A percentile compares a stretch with the other conserved stretches of the same genome.
Evolutionary conservation across 495 filamentous ascomycete genomes (phyloP).

Genomic region (Penicillium subrubescens): DNA sequence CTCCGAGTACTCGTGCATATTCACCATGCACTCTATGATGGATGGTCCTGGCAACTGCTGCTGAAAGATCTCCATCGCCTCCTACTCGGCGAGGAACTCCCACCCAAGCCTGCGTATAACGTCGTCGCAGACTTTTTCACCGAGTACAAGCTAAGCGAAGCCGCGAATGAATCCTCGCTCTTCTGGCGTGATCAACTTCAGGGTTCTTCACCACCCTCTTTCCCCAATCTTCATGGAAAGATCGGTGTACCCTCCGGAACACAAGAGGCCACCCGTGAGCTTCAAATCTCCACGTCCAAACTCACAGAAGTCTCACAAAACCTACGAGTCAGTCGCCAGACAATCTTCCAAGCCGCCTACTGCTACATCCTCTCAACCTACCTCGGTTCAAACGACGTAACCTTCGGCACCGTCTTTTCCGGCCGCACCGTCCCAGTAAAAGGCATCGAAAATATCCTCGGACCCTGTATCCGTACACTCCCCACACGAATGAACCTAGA

Average conservation of each 20-base stretch:
- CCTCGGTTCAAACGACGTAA: conserved; percentile 60
- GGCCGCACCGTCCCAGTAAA: conserved; percentile 68
- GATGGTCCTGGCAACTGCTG: conserved; percentile 78
- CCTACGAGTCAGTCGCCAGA: conserved; percentile 45
- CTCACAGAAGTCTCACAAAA: conserved; percentile 33
- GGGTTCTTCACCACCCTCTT: conserved; percentile 29
- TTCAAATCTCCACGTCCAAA: conserved; percentile 27
- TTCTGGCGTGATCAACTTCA: conserved; percentile 70
- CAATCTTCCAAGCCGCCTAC: conserved; percentile 70
- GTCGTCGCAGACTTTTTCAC: conserved; percentile 36
- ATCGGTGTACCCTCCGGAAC: conserved; percentile 15
- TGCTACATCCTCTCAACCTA: conserved; percentile 63
- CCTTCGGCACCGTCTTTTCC: conserved; percentile 73
- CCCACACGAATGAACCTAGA: conserved; percentile 61
- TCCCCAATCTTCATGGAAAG: conserved; percentile 32
- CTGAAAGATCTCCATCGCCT: conserved; percentile 59
- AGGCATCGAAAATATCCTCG: conserved; percentile 68
- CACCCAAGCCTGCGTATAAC: conserved; percentile 30
- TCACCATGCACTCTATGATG: conserved; percentile 82
- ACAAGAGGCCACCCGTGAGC: conserved; percentile 36
- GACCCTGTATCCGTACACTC: conserved; percentile 70
- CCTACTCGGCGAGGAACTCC: conserved; percentile 25
- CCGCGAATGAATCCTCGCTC: conserved; percentile 44
- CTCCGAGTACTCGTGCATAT: conserved; percentile 51
- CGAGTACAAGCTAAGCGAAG: conserved; percentile 37